Percentiles rank a stretch among this genome's conserved stretches.
Conservation (phyloP, 2,329 filamentous ascomycete species). For the Calonectria leucothoes region DNA sequence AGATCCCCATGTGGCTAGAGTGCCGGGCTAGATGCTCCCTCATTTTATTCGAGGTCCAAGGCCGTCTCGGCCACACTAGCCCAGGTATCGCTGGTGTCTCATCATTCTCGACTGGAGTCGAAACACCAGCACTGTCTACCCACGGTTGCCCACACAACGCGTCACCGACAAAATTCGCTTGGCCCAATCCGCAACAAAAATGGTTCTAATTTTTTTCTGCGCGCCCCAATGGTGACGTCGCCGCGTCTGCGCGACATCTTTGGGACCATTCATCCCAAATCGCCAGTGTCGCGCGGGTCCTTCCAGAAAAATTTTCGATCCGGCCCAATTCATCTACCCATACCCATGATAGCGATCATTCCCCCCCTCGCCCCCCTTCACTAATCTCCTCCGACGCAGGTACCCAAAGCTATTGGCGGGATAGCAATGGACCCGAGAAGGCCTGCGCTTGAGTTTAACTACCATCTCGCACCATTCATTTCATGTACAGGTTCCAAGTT, state of each 20-base stretch:
- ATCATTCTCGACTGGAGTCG: slow-evolving; percentile 14
- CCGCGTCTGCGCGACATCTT: slow-evolving; percentile 5
- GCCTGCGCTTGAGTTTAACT: slow-evolving; percentile 15
- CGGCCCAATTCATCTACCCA: slow-evolving; percentile 9
- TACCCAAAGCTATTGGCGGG: slow-evolving; percentile 10
- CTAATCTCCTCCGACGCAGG: slow-evolving; percentile 11
- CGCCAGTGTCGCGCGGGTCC: background rate
- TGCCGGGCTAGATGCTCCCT: slow-evolving; percentile 14
- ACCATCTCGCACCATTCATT: slow-evolving; percentile 22
- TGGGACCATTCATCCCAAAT: slow-evolving; percentile 13
- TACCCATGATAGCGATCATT: slow-evolving; percentile 17
- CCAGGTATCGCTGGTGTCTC: slow-evolving; percentile 13
- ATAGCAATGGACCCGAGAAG: background rate
- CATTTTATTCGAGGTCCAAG: slow-evolving; percentile 11
- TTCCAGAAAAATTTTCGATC: slow-evolving; percentile 1
- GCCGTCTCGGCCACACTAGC: slow-evolving; percentile 17
- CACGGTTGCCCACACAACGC: slow-evolving; percentile 22
- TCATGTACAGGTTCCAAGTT: slow-evolving; percentile 16
- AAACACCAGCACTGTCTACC: slow-evolving; percentile 16
- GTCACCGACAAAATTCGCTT: background rate
- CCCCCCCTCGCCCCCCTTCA: slow-evolving; percentile 1
- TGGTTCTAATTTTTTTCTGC: slow-evolving; percentile 5
- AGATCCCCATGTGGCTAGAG: slow-evolving; percentile 3
- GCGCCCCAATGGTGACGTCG: slow-evolving; percentile 7
- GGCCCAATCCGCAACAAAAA: background rate